These are phyloP conservation scores for Hura crepitans DNA, from an alignment of 441 rosid genomes.

Conservation along the genomic window DNA sequence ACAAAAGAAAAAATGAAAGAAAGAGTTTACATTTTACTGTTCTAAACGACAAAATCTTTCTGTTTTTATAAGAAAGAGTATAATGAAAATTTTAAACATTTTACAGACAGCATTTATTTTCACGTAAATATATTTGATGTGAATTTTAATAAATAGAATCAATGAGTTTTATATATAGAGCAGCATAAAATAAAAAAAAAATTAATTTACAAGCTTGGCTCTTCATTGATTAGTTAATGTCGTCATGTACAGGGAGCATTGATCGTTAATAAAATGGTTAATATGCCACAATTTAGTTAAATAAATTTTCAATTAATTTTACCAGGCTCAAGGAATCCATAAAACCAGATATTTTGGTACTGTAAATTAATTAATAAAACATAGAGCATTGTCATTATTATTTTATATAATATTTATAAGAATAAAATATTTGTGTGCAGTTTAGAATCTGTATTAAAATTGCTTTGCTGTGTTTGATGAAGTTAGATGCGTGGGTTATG, in stretches of 20 bases:
- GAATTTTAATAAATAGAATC: too few relatives aligned
- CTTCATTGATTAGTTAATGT: slow-evolving; percentile 12
- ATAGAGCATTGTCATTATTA: not conserved
- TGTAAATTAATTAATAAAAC: not conserved
- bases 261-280: not conserved
- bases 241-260: slow-evolving; percentile 22
- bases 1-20: too few relatives aligned
- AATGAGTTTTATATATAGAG: too few relatives aligned
- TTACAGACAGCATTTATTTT: too few relatives aligned
- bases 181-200: not conserved
- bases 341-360: not conserved
- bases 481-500: slow-evolving; percentile 2
- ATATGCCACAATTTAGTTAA: slow-evolving; percentile 7
- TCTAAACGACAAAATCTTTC: too few relatives aligned
- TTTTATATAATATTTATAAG: not conserved
- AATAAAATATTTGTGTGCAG: too few relatives aligned
- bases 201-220: slow-evolving; percentile 23
- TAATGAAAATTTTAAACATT: too few relatives aligned
- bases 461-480: not conserved
- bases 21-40: not conserved
- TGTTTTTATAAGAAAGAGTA: too few relatives aligned
- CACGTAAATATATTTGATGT: too few relatives aligned
- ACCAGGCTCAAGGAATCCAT: slow-evolving; percentile 13
- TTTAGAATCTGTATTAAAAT: not conserved
- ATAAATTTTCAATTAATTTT: not conserved